Percentiles rank a stretch among this genome's conserved stretches.
These are phyloP conservation scores for Cladosporium cucumerinum DNA, from an alignment of 2,329 filamentous ascomycete species.

Conservation along the genomic window DNA sequence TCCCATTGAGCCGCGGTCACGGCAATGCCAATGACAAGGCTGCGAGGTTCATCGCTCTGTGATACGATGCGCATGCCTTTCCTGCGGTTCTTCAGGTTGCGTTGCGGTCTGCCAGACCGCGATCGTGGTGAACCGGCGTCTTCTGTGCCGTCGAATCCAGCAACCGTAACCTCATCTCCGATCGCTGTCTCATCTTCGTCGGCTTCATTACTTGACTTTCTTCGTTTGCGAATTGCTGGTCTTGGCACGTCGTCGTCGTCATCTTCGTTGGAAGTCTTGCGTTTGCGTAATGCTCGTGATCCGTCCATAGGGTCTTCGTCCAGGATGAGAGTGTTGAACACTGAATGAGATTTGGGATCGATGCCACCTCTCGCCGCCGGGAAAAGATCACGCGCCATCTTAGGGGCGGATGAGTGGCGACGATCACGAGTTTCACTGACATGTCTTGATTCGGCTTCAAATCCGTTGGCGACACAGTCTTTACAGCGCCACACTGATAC, in stretches of 20 bases:
- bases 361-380: conserved; percentile 63
- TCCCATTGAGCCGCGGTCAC: conserved; percentile 36
- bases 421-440: conserved; percentile 36
- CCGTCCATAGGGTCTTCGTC: conserved; percentile 73
- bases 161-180: conserved; percentile 20
- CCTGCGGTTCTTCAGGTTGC: conserved; percentile 49
- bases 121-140: conserved; percentile 31
- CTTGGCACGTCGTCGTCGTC: conserved; percentile 38
- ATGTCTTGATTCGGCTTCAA: conserved; percentile 44
- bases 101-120: conserved; percentile 52
- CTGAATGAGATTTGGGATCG: conserved; percentile 69
- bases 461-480: conserved; percentile 52
- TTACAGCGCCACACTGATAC: conserved; percentile 61
- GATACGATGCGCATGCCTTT: conserved; percentile 31
- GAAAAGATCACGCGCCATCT: conserved; percentile 64
- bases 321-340: conserved; percentile 70
- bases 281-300: conserved; percentile 73
- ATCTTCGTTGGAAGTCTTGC: conserved; percentile 70
- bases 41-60: conserved; percentile 35
- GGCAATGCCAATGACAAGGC: conserved; percentile 52
- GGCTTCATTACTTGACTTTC: conserved; percentile 34
- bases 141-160: conserved; percentile 19
- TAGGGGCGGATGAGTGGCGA: conserved; percentile 60
- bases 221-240: conserved; percentile 40
- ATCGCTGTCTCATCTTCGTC: conserved; percentile 21